Percentiles rank a stretch among this genome's conserved stretches.
phyloP scores from a whole-genome alignment of 2,329 filamentous ascomycete genomes.

The Falciphora oryzae region DNA sequence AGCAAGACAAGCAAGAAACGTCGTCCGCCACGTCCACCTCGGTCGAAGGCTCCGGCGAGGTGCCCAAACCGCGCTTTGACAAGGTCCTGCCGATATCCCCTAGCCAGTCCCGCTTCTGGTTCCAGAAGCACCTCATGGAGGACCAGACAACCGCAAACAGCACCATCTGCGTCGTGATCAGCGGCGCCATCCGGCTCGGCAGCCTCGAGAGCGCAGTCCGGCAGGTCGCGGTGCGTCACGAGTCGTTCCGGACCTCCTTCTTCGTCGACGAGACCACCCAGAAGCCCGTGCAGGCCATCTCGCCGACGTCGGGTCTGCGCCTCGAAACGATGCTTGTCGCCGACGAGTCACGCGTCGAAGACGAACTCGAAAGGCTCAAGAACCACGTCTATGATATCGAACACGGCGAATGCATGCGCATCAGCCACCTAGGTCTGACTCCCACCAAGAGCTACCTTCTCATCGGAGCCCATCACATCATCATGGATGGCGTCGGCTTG shows the following conservation, averaged over 20 bases:
- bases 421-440: slow-evolving; percentile 29
- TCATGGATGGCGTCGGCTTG: slow-evolving; percentile 42
- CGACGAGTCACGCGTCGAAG: slow-evolving; percentile 19
- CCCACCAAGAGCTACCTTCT: slow-evolving; percentile 33
- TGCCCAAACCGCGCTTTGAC: too few species aligned
- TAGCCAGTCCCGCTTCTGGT: slow-evolving; percentile 27
- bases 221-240: slow-evolving; percentile 24
- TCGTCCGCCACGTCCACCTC: too few species aligned
- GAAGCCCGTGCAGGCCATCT: slow-evolving; percentile 13
- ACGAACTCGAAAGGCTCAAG: slow-evolving; percentile 26
- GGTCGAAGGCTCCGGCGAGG: too few species aligned
- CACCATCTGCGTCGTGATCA: slow-evolving; percentile 24
- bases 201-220: slow-evolving; percentile 29
- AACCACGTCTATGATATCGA: slow-evolving; percentile 31
- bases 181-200: slow-evolving; percentile 24
- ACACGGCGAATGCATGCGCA: slow-evolving; percentile 26
- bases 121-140: slow-evolving; percentile 26
- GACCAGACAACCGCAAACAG: slow-evolving; percentile 36
- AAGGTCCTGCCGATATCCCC: slow-evolving; percentile 3
- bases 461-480: slow-evolving; percentile 42
- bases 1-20: too few species aligned
- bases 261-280: slow-evolving; percentile 16
- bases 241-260: slow-evolving; percentile 28
- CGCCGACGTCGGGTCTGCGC: slow-evolving; percentile 13
- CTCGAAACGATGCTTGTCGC: slow-evolving; percentile 12